Conservation (phyloP, 306 rosid species). For the Castanea sativa region DNA sequence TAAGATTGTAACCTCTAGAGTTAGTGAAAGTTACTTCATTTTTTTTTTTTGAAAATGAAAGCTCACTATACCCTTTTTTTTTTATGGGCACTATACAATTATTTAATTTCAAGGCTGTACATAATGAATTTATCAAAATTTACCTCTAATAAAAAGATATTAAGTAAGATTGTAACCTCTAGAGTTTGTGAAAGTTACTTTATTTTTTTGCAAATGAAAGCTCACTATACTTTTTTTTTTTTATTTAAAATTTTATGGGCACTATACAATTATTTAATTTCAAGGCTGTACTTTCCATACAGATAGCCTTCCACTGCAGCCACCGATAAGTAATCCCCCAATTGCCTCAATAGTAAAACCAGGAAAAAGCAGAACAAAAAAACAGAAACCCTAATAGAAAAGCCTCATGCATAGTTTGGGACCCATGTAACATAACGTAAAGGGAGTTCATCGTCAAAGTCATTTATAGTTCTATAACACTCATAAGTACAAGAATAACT, state of each 20-base stretch:
- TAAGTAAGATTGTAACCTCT: too few species aligned
- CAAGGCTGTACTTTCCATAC: slow-evolving; percentile 12
- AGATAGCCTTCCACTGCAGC: slow-evolving; percentile 16
- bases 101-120: not conserved
- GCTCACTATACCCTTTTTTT: not conserved
- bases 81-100: not conserved
- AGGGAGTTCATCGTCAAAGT: not conserved
- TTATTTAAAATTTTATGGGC: too few species aligned
- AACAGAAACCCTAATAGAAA: slow-evolving; percentile 53
- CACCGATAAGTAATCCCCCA: not conserved
- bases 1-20: too few species aligned
- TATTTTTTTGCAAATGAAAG: not conserved
- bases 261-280: not conserved
- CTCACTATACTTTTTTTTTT: not conserved
- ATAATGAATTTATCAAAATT: too few species aligned
- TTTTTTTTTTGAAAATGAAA: not conserved
- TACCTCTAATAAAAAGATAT: too few species aligned
- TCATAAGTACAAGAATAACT: too few species aligned
- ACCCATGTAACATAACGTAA: slow-evolving; percentile 13
- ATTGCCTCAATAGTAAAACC: slow-evolving; percentile 25
- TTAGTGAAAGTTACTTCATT: not conserved
- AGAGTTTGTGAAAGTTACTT: not conserved
- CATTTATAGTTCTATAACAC: slow-evolving; percentile 21
- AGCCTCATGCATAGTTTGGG: slow-evolving; percentile 15
- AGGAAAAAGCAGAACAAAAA: slow-evolving; percentile 33